Evolutionary conservation across 2,329 filamentous ascomycete species (phyloP), one percentile per base, ranked within the genome.

Genomic region (Fonsecaea pugnacius): DNA sequence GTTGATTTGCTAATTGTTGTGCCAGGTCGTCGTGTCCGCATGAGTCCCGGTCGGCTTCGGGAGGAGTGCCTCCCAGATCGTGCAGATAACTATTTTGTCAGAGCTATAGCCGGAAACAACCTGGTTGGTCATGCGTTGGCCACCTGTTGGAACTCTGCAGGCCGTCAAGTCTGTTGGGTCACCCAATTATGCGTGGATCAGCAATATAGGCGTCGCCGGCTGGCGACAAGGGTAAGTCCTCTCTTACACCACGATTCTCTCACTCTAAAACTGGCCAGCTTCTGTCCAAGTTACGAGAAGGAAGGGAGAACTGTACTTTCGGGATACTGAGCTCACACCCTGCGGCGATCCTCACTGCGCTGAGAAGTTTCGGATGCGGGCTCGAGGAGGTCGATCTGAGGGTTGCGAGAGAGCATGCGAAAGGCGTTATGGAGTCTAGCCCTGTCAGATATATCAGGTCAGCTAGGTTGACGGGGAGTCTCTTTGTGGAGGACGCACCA

Each of bases 111-210:
- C 18, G 21, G 43, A 3, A 27, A 14, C 10, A 48, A 10, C 21
- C 21, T 48, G 8, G 18, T 48, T 14, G 18, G 43, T 16, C 18
- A 48, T 27, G 43, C 12, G 27, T 60, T 46, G 18, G 58, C 58
- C n/a, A 53, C 48, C 9, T 36, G 24, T 21, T 60, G 50, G 48
- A 16, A 43, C 21, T 32, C 30, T 18, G 50, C 43, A 10, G 58
- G 36, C n/a, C 24, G 24, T 18, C 33, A 54, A 43, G 36, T 60
- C 48, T 60, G 58, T 5, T 60, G 50, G 58, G 30, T 60, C 32
- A 60, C 58, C 21, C 58, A 60, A 50, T 36, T 60, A 14, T 60
- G 58, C 58, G 27, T 60, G 30, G 48, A 60, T 30, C 58, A 9
- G 10, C 27, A 43, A 27, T 46, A 53, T 30, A 30, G 58, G 16